Evolutionary conservation across 2,329 filamentous ascomycete species (phyloP).

Genomic region (Herpotrichia juniperi): DNA sequence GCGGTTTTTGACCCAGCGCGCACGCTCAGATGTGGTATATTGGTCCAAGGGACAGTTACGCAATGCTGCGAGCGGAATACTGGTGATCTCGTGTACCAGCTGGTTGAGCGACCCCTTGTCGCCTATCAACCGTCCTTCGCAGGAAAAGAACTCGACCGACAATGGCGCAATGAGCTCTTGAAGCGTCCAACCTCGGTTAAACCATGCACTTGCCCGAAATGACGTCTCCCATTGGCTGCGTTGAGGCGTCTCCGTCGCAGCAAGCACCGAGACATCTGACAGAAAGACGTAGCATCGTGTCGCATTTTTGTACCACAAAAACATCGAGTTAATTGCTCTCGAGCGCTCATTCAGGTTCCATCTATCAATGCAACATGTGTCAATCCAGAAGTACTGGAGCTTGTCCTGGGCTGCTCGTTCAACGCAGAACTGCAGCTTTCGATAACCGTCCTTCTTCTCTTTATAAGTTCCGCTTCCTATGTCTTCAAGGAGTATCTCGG

Average conservation of each 20-base stretch:
- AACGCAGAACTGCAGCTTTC: conserved; percentile 24
- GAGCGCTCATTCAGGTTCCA: conserved; percentile 16
- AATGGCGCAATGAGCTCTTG: conserved; percentile 18
- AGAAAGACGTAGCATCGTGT: conserved; percentile 23
- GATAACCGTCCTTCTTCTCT: no score
- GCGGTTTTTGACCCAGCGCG: conserved; percentile 23
- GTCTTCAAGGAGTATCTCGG: no score
- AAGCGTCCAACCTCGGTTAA: conserved; percentile 17
- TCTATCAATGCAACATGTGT: conserved; percentile 27
- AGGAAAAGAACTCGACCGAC: conserved; percentile 19
- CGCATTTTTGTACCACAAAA: conserved; percentile 21
- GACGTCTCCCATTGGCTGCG: conserved; percentile 13
- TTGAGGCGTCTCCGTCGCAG: neutral
- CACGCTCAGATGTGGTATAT: conserved; percentile 25
- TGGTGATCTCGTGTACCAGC: conserved; percentile 19
- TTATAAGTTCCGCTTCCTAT: no score
- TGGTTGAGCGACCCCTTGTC: conserved; percentile 19
- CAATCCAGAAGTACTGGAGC: conserved; percentile 27
- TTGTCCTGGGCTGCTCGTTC: conserved; percentile 18
- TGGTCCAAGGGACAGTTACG: conserved; percentile 17
- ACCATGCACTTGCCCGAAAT: conserved; percentile 19
- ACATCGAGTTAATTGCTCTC: conserved; percentile 18
- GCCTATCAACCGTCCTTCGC: conserved; percentile 14
- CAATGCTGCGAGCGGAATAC: conserved; percentile 19
- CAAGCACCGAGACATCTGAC: conserved; percentile 17